phyloP scores from a whole-genome alignment of 1,284 basidiomycete genomes.

The Cutaneotrichosporon sp. region DNA sequence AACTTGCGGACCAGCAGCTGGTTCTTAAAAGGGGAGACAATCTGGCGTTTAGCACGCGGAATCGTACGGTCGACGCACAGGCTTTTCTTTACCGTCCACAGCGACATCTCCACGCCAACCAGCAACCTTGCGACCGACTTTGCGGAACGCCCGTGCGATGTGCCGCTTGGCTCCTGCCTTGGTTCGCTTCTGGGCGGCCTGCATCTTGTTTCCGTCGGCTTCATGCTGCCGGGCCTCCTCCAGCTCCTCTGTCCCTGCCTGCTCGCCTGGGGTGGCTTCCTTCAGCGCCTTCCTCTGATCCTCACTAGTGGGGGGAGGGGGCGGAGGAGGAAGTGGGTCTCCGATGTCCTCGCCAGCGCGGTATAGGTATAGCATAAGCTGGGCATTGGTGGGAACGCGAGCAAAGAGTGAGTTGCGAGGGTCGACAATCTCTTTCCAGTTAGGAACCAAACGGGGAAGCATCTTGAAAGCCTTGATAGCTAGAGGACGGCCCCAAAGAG shows the following conservation, averaged over 20 bases:
- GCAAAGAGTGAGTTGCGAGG: conserved; percentile 50
- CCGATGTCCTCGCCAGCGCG: conserved; percentile 52
- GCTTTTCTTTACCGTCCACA: conserved; percentile 4
- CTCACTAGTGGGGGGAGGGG: conserved; percentile 37
- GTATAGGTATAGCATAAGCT: conserved; percentile 55
- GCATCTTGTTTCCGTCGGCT: background rate
- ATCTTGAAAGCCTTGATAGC: conserved; percentile 47
- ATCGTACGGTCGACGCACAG: background rate
- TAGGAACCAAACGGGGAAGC: conserved; percentile 47
- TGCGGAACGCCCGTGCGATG: conserved; percentile 8
- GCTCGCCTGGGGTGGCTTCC: conserved; percentile 14
- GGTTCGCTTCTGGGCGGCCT: background rate
- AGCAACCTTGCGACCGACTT: conserved; percentile 7
- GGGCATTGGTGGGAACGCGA: conserved; percentile 57
- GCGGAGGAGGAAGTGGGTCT: conserved; percentile 46
- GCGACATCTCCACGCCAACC: conserved; percentile 7
- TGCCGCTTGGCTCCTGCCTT: background rate
- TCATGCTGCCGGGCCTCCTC: background rate
- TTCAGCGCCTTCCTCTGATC: conserved; percentile 1
- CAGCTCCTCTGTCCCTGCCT: background rate
- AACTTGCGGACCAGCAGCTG: conserved; percentile 5
- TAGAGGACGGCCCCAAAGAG: conserved; percentile 56
- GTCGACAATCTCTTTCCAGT: conserved; percentile 50
- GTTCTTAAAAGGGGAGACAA: background rate
- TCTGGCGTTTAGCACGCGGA: background rate